phyloP scores from a whole-genome alignment of 164 flowering plant species.

The Vitis amurensis region DNA sequence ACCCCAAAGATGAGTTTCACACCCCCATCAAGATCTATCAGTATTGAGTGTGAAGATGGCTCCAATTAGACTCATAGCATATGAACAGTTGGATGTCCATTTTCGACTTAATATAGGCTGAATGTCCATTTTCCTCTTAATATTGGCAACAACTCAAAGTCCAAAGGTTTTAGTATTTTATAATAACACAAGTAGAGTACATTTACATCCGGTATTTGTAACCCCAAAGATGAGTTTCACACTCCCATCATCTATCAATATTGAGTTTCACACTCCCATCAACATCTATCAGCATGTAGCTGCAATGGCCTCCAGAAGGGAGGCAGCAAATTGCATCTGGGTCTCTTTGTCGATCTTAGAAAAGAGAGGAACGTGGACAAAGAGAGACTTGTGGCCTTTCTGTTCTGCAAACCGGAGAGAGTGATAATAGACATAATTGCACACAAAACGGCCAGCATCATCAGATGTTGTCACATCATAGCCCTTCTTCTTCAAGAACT shows the following conservation, averaged over 20 bases:
- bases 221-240: not conserved
- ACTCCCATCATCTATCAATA: not conserved
- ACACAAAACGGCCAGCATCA: conserved; percentile 72
- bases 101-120: not conserved
- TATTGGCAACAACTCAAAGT: not conserved
- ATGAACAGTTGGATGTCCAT: no score
- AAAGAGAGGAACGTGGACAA: conserved; percentile 71
- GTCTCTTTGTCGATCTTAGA: conserved; percentile 58
- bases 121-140: not conserved
- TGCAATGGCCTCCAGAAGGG: conserved; percentile 55
- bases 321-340: conserved; percentile 56
- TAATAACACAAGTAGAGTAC: not conserved
- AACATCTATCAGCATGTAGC: conserved; percentile 27
- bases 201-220: not conserved
- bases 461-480: conserved; percentile 44
- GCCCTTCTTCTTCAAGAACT: conserved; percentile 42
- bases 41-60: not conserved
- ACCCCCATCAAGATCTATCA: not conserved
- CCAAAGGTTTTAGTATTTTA: not conserved
- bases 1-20: not conserved
- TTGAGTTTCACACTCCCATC: not conserved
- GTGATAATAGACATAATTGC: conserved; percentile 76
- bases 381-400: conserved; percentile 62
- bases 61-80: not conserved
- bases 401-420: conserved; percentile 66